These are phyloP conservation scores for Sporothrix luriei DNA, from an alignment of 2,329 filamentous ascomycete species.

Conservation along the genomic window DNA sequence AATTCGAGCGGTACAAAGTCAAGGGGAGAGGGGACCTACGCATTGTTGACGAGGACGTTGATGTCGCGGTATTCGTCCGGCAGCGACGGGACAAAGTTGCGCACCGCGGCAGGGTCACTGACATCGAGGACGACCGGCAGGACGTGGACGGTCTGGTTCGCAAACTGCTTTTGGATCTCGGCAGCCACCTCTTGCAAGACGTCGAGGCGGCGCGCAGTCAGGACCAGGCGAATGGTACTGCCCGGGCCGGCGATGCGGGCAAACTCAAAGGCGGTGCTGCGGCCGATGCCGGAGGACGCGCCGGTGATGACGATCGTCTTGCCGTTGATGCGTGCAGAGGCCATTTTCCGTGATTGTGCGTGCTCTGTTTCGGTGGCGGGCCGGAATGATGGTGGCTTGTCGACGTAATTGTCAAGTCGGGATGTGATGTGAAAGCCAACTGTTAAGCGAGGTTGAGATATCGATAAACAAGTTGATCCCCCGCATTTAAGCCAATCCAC, in stretches of 20 bases:
- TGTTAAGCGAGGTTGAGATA: too few relatives aligned
- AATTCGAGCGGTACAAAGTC: too few relatives aligned
- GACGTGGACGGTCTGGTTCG: conserved; percentile 77
- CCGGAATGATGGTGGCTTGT: too few relatives aligned
- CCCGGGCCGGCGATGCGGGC: conserved; percentile 74
- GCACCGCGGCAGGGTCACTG: conserved; percentile 74
- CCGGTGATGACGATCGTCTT: conserved; percentile 93
- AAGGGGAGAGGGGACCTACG: conserved; percentile 59
- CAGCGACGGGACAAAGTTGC: conserved; percentile 69
- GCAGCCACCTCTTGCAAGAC: conserved; percentile 72
- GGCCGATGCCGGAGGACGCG: conserved; percentile 89
- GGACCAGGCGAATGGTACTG: conserved; percentile 71
- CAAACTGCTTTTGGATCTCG: conserved; percentile 76
- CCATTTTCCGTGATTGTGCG: conserved; percentile 28
- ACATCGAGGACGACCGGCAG: conserved; percentile 84
- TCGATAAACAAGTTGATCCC: too few relatives aligned
- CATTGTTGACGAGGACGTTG: conserved; percentile 93
- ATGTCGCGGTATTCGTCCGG: conserved; percentile 83
- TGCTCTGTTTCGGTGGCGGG: too few relatives aligned
- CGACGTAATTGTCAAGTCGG: too few relatives aligned
- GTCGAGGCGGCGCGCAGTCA: conserved; percentile 87
- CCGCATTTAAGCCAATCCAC: too few relatives aligned
- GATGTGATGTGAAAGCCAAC: too few relatives aligned
- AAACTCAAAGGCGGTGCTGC: conserved; percentile 81
- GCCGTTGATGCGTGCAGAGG: conserved; percentile 70